Evolutionary conservation across 345 rosid species (phyloP), one percentile per base, ranked within the genome.

Genomic region (Acer negundo): DNA sequence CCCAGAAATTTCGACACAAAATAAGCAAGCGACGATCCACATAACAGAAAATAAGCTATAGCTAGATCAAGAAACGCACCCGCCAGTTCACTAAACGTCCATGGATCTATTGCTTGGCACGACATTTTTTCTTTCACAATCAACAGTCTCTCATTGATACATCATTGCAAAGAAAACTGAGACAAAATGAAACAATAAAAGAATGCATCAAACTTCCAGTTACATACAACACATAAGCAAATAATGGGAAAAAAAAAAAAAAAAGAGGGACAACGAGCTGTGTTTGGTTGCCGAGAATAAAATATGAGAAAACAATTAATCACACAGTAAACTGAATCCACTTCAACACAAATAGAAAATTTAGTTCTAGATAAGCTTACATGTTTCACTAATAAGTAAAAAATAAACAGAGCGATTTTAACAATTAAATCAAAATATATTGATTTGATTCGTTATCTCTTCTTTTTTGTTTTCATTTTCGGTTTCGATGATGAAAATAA

Each of bases 31-130:
- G 83, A 20, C 7, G 94, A 88, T 2, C 86, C 92, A 31, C 86
- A 87, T 46, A 92, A 86, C 6, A 90, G 83, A 28, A 76, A 68
- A 74, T 81, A 87, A 19, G 88, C 85, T 70, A 89, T 72, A 12
- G 80, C 76, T 28, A 92, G 87, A 85, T 92, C 92, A 76, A 87
- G 83, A 81, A 84, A 90, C 26, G 91, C 93, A 81, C 88, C 86
- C 24, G 90, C 91, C 44, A 88, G 80, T 38, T 80, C 88, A 10
- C 77, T 42, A 69, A 90, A 85, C 46, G 89, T 89, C 97, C 97
- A 92, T 23, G 73, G 75, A 55, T 79, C 70, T 42, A 85, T 83
- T 80, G 81, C 89, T 8, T 79, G 42, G 81, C 87, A 87, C 55
- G 81, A 68, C 94, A 89, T 59, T 88, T 79, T 10, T 10, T 66